Evolutionary conservation across 495 filamentous ascomycete species (phyloP), one percentile per base, ranked within the genome.

Genomic region (Thozetella sp.): DNA sequence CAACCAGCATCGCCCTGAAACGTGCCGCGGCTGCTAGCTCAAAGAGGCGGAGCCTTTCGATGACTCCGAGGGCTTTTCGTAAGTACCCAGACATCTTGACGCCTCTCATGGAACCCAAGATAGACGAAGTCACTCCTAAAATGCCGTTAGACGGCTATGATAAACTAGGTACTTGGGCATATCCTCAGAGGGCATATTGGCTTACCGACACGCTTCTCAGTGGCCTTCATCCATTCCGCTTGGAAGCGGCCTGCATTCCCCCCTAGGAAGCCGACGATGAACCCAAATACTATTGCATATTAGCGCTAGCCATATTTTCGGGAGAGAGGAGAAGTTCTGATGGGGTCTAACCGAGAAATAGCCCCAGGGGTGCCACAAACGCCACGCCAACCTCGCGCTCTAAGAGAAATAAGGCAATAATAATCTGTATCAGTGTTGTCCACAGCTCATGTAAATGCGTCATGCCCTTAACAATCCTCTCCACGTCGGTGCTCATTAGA

Each of bases 21-120:
- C 70, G 71, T 59, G 79, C 83, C 0, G 84, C 85, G 51, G 86
- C 84, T 3, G 73, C 67, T 13, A 88, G 34, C 61, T 90, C 86
- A 46, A 84, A 74, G 15, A 85, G 68, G 4, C 84, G 79, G 26
- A 88, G 64, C 17, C 75, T 68, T 53, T 90, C 82, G 9, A 88
- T 57, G 27, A 67, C 75, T 20, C 68, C 51, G n/a, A 72, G 64
- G 10, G 85, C 62, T 1, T 66, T 67, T n/a, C 77, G 60, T 2
- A 75, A 76, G 25, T 88, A 67, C 2, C 84, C 86, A 10, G 80
- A 80, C 77, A 88, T 85, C 63, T 87, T 88, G 53, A 89, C 75
- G 22, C 81, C 80, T 59, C 87, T 86, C 76, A 88, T 87, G 1
- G 82, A 78, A 1, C 79, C 72, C 3, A 88, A 71, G 75, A 87